phyloP scores from a whole-genome alignment of 176 grass and related monocot species.

The Puccinellia tenuiflora region DNA sequence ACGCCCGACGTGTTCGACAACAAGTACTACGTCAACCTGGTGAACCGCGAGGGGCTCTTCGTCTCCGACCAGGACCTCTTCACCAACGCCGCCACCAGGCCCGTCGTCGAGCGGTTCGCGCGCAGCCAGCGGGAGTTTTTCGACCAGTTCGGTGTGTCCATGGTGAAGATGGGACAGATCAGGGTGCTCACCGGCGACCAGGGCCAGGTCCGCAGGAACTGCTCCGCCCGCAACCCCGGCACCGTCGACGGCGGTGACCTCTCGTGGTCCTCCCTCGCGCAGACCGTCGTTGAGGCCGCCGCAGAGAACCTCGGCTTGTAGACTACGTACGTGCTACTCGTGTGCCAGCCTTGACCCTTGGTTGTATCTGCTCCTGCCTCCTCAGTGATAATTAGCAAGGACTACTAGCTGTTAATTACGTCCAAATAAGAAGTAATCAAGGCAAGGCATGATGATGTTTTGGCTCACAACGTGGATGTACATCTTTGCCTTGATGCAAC shows the following conservation, averaged over 20 bases:
- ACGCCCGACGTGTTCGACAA: slow-evolving; percentile 69
- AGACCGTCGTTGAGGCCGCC: not conserved
- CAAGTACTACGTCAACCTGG: slow-evolving; percentile 61
- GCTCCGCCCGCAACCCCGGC: slow-evolving; percentile 32
- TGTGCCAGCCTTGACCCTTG: not conserved
- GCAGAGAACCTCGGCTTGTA: not conserved
- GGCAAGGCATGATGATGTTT: not conserved
- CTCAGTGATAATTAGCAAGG: not conserved
- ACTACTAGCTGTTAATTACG: not conserved
- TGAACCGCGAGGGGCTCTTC: slow-evolving; percentile 67
- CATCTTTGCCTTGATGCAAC: not conserved
- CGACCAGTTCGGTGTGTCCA: slow-evolving; percentile 40
- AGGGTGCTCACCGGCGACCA: slow-evolving; percentile 45
- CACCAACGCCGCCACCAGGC: slow-evolving; percentile 11
- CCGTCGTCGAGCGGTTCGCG: slow-evolving; percentile 25
- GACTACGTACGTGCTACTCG: not conserved
- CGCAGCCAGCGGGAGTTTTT: slow-evolving; percentile 27
- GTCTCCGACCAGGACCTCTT: slow-evolving; percentile 76
- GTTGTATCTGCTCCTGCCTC: not conserved
- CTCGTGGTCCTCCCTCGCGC: not conserved
- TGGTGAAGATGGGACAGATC: slow-evolving; percentile 82
- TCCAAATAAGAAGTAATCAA: not conserved
- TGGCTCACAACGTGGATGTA: not conserved
- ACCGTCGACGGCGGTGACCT: not conserved
- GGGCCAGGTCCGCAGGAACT: slow-evolving; percentile 27